These are phyloP conservation scores for Ophiostoma sp. DNA, from an alignment of 2,329 filamentous ascomycete genomes.

Conservation along the genomic window DNA sequence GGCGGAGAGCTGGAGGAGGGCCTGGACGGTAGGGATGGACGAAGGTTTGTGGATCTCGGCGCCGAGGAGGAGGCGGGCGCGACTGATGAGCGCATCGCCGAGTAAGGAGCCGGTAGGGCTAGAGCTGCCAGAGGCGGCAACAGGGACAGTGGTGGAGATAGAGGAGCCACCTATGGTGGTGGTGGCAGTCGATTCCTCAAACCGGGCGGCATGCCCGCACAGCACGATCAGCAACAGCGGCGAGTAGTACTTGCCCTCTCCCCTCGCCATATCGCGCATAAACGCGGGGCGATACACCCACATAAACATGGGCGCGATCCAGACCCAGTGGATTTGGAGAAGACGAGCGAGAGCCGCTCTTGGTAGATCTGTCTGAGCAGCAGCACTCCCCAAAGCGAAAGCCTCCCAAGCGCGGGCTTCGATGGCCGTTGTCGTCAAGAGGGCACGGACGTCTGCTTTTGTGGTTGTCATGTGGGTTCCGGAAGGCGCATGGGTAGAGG, in stretches of 20 bases:
- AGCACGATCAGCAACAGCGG: conserved; percentile 35
- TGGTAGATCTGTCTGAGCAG: conserved; percentile 32
- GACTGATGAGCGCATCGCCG: conserved; percentile 31
- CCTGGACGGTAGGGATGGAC: conserved; percentile 36
- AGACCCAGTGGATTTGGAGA: conserved; percentile 33
- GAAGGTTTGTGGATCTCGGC: conserved; percentile 35
- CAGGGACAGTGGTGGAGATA: neutral
- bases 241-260: conserved; percentile 35
- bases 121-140: neutral
- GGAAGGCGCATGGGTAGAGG: too few species aligned
- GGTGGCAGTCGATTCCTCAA: conserved; percentile 26
- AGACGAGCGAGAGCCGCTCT: conserved; percentile 29
- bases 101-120: conserved; percentile 9
- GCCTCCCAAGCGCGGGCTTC: conserved; percentile 34
- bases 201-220: conserved; percentile 34
- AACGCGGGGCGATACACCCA: conserved; percentile 37
- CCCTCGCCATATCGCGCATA: conserved; percentile 36
- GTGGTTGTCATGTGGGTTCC: conserved; percentile 10
- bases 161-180: too few species aligned
- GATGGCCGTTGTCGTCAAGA: conserved; percentile 31
- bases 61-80: conserved; percentile 34
- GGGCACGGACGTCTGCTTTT: conserved; percentile 29
- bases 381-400: conserved; percentile 34
- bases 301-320: conserved; percentile 36
- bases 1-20: conserved; percentile 36